Conservation (phyloP, 176 grass and related monocot genomes). For the Metroxylon sagu region DNA sequence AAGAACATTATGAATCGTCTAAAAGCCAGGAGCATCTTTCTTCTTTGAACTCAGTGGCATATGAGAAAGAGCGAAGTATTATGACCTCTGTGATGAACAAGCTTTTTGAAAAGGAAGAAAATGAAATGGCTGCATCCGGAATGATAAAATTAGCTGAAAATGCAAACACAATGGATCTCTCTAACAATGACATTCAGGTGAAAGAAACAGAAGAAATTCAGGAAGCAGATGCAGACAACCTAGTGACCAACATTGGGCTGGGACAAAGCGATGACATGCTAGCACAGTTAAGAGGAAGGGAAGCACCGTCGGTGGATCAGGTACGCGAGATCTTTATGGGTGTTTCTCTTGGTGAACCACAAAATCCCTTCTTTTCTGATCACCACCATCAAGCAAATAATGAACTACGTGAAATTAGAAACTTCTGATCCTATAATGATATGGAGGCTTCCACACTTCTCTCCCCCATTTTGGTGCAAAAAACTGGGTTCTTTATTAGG, state of each 20-base stretch:
- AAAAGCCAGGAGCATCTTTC: slow-evolving; percentile 59
- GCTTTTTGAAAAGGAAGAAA: slow-evolving; percentile 49
- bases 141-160: slow-evolving; percentile 1
- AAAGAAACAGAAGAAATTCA: slow-evolving; percentile 30
- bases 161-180: slow-evolving; percentile 7
- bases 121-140: slow-evolving; percentile 25
- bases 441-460: too few relatives aligned
- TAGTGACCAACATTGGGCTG: slow-evolving; percentile 71
- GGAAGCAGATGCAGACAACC: slow-evolving; percentile 60
- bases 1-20: slow-evolving; percentile 70
- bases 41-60: slow-evolving; percentile 54
- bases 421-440: too few relatives aligned
- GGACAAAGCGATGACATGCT: slow-evolving; percentile 32
- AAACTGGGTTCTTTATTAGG: too few relatives aligned
- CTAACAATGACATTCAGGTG: slow-evolving; percentile 20
- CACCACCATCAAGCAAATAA: too few relatives aligned
- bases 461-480: too few relatives aligned
- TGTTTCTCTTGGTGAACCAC: too few relatives aligned
- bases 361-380: too few relatives aligned
- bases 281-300: slow-evolving; percentile 22
- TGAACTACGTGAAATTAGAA: too few relatives aligned
- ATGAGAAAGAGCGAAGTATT: slow-evolving; percentile 71
- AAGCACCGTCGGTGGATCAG: slow-evolving; percentile 19
- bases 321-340: slow-evolving; percentile 12
- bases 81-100: slow-evolving; percentile 89